These are phyloP conservation scores for Phialemonium atrogriseum DNA, from an alignment of 2,329 filamentous ascomycete genomes.

Conservation along the genomic window DNA sequence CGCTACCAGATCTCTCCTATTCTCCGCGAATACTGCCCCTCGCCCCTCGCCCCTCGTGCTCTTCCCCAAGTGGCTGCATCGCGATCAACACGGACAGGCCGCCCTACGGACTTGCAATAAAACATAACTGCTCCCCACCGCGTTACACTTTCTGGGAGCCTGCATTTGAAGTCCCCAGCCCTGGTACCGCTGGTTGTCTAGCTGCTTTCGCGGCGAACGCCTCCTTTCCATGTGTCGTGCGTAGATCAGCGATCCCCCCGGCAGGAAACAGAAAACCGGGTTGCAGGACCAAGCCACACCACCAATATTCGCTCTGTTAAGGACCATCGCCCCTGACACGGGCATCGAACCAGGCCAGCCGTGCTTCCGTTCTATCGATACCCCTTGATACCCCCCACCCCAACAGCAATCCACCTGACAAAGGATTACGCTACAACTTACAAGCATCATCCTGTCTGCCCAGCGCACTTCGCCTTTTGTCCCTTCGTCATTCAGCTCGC, in stretches of 20 bases:
- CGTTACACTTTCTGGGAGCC: too few relatives aligned
- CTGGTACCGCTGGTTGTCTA: too few relatives aligned
- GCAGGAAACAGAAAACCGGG: slow-evolving; percentile 4
- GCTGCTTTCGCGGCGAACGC: slow-evolving; percentile 2
- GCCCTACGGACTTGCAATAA: too few relatives aligned
- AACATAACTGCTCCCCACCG: too few relatives aligned
- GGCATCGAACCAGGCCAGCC: too few relatives aligned
- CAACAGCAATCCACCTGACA: neutral
- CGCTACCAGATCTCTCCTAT: too few relatives aligned
- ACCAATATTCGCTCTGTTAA: slow-evolving; percentile 10
- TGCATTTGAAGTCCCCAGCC: neutral
- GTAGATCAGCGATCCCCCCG: slow-evolving; percentile 7
- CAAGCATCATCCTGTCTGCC: slow-evolving; percentile 9
- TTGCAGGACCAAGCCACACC: neutral
- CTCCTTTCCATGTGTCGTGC: slow-evolving; percentile 3
- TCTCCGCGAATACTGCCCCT: too few relatives aligned
- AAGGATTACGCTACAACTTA: neutral
- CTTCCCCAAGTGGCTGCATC: too few relatives aligned
- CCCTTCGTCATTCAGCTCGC: neutral
- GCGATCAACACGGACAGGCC: too few relatives aligned
- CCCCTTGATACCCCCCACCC: neutral
- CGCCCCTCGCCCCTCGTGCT: too few relatives aligned
- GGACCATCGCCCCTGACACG: slow-evolving; percentile 5
- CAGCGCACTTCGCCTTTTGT: too few relatives aligned
- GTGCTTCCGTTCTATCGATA: too few relatives aligned